A percentile compares a stretch with the other conserved stretches of the same genome.
These are phyloP conservation scores for Harringtonia lauricola DNA, from an alignment of 2,329 filamentous ascomycete genomes.

Conservation along the genomic window DNA sequence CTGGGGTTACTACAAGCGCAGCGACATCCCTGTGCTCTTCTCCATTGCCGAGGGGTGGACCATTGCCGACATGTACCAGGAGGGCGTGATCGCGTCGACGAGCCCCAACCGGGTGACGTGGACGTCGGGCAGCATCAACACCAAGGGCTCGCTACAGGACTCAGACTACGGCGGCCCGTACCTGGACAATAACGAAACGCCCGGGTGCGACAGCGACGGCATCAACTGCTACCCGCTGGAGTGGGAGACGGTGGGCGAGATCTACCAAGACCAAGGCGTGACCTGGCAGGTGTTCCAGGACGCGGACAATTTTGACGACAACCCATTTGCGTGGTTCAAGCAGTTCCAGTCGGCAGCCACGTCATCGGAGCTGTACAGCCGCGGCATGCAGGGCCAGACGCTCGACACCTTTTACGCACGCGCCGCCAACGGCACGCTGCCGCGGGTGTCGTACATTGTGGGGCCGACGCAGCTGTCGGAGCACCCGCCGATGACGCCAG, in stretches of 20 bases:
- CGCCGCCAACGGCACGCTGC: slow-evolving; percentile 32
- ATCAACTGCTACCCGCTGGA: slow-evolving; percentile 34
- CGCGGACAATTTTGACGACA: slow-evolving; percentile 33
- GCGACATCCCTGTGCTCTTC: slow-evolving; percentile 44
- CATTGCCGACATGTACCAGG: slow-evolving; percentile 42
- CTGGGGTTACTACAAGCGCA: slow-evolving; percentile 37
- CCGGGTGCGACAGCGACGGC: slow-evolving; percentile 25
- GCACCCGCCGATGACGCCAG: slow-evolving; percentile 39
- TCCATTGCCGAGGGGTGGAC: slow-evolving; percentile 43
- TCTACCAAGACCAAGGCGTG: slow-evolving; percentile 27
- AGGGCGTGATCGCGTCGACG: slow-evolving; percentile 34
- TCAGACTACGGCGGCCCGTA: slow-evolving; percentile 32
- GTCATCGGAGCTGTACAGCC: slow-evolving; percentile 23
- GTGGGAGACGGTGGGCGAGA: slow-evolving; percentile 32
- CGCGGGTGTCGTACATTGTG: slow-evolving; percentile 33
- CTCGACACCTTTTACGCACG: slow-evolving; percentile 33
- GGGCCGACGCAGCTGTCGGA: slow-evolving; percentile 38
- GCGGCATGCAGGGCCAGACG: slow-evolving; percentile 28
- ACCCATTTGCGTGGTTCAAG: slow-evolving; percentile 34
- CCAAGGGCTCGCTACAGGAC: slow-evolving; percentile 31
- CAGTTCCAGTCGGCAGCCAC: slow-evolving; percentile 30
- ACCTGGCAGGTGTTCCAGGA: slow-evolving; percentile 35
- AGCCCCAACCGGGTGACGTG: slow-evolving; percentile 41
- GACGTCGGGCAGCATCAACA: slow-evolving; percentile 39
- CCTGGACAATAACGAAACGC: slow-evolving; percentile 39